Evolutionary conservation across 441 rosid genomes (phyloP), one percentile per base, ranked within the genome.

Genomic region (Syzygium malaccense): DNA sequence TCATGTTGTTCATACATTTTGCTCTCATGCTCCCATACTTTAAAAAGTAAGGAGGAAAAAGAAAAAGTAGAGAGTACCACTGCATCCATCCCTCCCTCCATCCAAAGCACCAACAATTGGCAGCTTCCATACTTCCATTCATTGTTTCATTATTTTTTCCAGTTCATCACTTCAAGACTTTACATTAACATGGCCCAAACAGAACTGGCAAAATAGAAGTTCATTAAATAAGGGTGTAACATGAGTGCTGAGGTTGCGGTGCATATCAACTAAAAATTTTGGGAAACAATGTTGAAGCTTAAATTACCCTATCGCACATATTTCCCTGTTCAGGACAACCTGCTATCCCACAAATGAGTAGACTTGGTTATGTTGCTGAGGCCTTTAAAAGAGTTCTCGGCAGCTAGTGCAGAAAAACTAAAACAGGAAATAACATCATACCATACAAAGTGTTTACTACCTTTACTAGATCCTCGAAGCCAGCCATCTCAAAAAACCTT

Each of bases 401-500:
- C 20, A 19, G 14, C 80, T 25, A 71, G 49, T 37, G 51, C 51
- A 33, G 14, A 23, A 71, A 37, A 71, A 23, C 51, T 71, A 37
- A 71, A 20, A 37, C 80, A 37, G 80, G 49, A 71, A 19, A 71
- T 37, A 71, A 71, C 37, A 71, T 49, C 83, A 71, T 37, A 37
- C 17, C 9, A 11, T 71, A 79, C 48, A 45, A 58, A n/a, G 58
- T 33, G 18, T 83, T 71, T 7, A 23, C 28, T 94, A 97, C 99
- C 99, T 96, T 92, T 90, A 96, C 95, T 37, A 93, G 88, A 87
- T 93, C 87, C 54, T 91, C 89, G 90, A 93, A 96, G 54, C 89
- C 94, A 84, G 92, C 84, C 92, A 93, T 83, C 66, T 89, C 93
- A 68, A 95, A 89, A 90, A 92, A 97, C 89, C 94, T 96, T 20